Evolutionary conservation across 2,329 filamentous ascomycete species (phyloP), one percentile per base, ranked within the genome.

Genomic region (Aspergillus clavatus): DNA sequence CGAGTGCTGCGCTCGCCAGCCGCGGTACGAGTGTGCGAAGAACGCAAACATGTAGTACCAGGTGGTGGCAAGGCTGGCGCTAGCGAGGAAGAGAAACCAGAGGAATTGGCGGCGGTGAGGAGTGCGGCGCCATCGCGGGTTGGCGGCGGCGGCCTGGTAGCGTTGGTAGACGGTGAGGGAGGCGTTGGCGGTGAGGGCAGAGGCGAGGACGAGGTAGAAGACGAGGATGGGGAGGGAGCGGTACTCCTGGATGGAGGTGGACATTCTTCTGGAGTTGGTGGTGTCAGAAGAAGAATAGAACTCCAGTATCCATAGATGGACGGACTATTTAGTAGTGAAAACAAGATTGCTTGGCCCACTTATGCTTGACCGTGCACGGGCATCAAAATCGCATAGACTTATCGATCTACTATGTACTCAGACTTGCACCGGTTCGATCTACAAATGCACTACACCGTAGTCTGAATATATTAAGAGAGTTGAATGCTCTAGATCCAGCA

Each of bases 1-100:
- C 45, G 45, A 10, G 28, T 28, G 26, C 14, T 5, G 16, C 4
- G 67, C 58, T n/a, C 71, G 74, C 77, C 77, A 80, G 24, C 70
- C 62, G 31, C 68, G 61, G 60, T 79, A 80, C 3, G 75, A 78
- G 14, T 74, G 57, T 4, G 65, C 61, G 40, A 71, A 71, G 55
- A 74, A 74, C 23, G 59, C 55, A 27, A 71, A 59, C 37, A 69
- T 67, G 51, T 74, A 71, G 50, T 72, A 75, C 3, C 65, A 65
- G 4, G 74, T 70, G 5, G 27, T n/a, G 3, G 27, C 27, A n/a
- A 29, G 27, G 14, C 27, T 29, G 27, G 12, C 12, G 27, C 27
- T 6, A 14, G 27, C n/a, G 12, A 31, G 28, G 12, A 31, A 14
- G n/a, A 16, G 7, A 7, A 31, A 31, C 28, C n/a, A 14, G 28